Base-by-base conservation (phyloP, 2,329 filamentous ascomycete genomes). In the Metarhizium sp. region DNA sequence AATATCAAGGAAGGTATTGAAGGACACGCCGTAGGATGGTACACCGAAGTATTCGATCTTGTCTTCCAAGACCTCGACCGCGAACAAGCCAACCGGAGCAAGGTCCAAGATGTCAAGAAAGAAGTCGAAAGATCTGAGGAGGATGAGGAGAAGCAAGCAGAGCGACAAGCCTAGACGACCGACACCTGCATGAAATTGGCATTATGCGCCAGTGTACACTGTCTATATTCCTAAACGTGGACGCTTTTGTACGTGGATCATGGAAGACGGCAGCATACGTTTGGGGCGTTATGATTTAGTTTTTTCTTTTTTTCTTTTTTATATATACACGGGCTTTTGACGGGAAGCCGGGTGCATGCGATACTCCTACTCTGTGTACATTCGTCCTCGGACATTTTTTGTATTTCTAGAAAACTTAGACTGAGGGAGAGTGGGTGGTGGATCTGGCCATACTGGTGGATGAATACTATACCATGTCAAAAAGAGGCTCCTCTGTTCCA, bases 1-100 rank as follows among this genome's bases (percentile, higher is more conserved):
- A 97, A 97, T 68, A 99, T 99, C 77, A 99, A 97, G 75, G 83
- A 95, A 66, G 92, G 91, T 62, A 89, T 99, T 59, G 86, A 96
- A 72, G 94, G 95, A 65, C 88, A 87, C 62, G 87, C 94, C 0
- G 92, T 92, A 18, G 85, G 82, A 66, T 99, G 94, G 94, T 99
- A 97, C 76, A 81, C 81, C 6, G 91, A 99, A 62, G 90, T 99
- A 52, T 97, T 96, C 69, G 82, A 92, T 59, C 79, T 96, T 58
- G 85, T 97, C 62, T 99, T 99, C 77, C 85, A 89, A 42, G 77
- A 87, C 60, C 72, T 97, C 18, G 88, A 96, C 72, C 78, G 75
- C 58, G 79, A 86, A 46, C 73, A 82, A 58, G 90, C 87, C 59
- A 94, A 88, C 70, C 81, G 78, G 60, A 94, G 90, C 84, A 86